These are phyloP conservation scores for Sporothrix sp. DNA, from an alignment of 2,329 filamentous ascomycete genomes.

Conservation along the genomic window DNA sequence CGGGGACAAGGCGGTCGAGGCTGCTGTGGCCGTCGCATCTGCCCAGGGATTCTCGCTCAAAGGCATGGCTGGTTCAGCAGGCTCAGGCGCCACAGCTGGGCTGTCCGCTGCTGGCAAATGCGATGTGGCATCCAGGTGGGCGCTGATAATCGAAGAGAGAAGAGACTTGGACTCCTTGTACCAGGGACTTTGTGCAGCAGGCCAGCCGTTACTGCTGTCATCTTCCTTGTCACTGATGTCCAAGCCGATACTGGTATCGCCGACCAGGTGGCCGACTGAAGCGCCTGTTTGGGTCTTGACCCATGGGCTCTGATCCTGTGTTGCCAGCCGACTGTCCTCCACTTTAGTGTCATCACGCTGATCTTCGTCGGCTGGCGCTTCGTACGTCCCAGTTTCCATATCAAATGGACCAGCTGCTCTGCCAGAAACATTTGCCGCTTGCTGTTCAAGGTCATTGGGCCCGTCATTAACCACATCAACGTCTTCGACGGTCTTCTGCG, in stretches of 20 bases:
- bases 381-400: neutral
- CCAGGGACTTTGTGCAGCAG: slow-evolving; percentile 9
- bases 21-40: neutral
- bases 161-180: neutral
- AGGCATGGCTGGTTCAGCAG: neutral
- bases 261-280: neutral
- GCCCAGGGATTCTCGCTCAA: slow-evolving; percentile 16
- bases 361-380: too few relatives aligned
- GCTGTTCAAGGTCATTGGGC: too few relatives aligned
- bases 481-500: too few relatives aligned
- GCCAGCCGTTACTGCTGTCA: neutral
- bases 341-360: neutral
- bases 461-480: too few relatives aligned
- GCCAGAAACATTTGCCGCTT: too few relatives aligned
- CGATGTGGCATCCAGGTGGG: neutral
- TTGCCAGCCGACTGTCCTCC: slow-evolving; percentile 8
- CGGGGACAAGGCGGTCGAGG: neutral
- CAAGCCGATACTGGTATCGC: neutral
- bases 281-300: neutral
- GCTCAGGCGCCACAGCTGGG: neutral
- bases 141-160: too few relatives aligned
- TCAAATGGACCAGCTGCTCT: neutral
- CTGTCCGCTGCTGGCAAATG: neutral
- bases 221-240: neutral
- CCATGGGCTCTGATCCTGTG: slow-evolving; percentile 19